Base-by-base conservation (phyloP, 345 rosid species). In the Eucalyptus curtisii region DNA sequence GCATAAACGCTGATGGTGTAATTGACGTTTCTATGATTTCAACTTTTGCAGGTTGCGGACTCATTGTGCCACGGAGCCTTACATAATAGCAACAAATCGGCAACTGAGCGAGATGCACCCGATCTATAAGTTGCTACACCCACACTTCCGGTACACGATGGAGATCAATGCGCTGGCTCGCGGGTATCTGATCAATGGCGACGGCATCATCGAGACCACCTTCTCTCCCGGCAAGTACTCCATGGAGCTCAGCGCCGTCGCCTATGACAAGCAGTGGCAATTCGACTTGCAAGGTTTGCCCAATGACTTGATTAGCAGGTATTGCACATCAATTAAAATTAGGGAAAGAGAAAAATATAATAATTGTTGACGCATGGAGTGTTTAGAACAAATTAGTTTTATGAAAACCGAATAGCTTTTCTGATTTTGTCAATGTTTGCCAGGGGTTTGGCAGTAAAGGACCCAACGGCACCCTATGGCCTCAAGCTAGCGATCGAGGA, bases 121-220 rank as follows among this genome's bases (percentile, higher is more conserved):
- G 5, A 94, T 96, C 85, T 89, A 93, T 68, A 90, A 93, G 89
- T 88, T 95, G 37, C 79, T 96, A 55, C 91, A 89, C 49, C 99
- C 99, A 7, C 98, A 96, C 90, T 95, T 95, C 88, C 92, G 98
- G 24, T 95, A 95, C 91, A 95, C 99, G 37, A 93, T 96, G 93
- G 96, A 95, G 91, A 94, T 95, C 89, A 96, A 96, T 89, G 95
- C 96, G 16, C 91, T 95, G 40, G 99, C 99, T 86, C 92, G 98
- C 68, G 90, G 90, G 88, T 89, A 89, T 15, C 94, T 95, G 5
- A 57, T 94, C 88, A 95, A 93, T 86, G 96, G 92, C 4, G 94
- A 76, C 17, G 97, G 99, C 5, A 91, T 95, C 86, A 95, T 96
- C 45, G 99, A 96, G 91, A 86, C 88, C 40, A 17, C 92, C 22